phyloP scores from a whole-genome alignment of 2,329 filamentous ascomycete genomes.

The Aspergillus brasiliensis region DNA sequence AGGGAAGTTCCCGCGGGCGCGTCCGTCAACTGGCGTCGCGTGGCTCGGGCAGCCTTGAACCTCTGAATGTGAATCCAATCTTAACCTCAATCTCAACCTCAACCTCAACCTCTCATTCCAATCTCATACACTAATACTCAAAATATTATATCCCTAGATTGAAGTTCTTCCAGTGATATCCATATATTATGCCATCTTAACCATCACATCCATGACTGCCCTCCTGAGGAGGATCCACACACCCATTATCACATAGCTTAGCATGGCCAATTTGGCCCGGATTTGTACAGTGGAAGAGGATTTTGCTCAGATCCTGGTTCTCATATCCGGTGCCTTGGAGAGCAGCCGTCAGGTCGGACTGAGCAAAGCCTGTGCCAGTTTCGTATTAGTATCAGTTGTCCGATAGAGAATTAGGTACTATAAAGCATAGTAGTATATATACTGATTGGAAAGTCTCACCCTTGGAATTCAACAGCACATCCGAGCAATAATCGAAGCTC shows the following conservation, averaged over 20 bases:
- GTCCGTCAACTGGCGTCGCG: not conserved
- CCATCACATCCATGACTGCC: constrained; percentile 30
- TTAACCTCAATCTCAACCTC: too few species aligned
- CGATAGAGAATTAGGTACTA: not conserved
- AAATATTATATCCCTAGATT: too few species aligned
- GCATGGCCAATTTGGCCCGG: constrained; percentile 36
- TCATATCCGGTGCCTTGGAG: constrained; percentile 32
- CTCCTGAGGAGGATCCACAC: constrained; percentile 27
- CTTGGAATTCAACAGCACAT: constrained; percentile 30
- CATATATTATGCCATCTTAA: constrained; percentile 1
- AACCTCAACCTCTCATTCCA: too few species aligned
- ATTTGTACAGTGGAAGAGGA: constrained; percentile 40
- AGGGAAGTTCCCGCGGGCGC: not conserved
- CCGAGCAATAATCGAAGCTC: constrained; percentile 40
- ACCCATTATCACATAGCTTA: constrained; percentile 34
- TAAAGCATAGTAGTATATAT: not conserved
- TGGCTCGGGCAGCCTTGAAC: not conserved
- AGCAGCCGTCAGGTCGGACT: constrained; percentile 29
- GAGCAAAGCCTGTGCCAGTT: constrained; percentile 28
- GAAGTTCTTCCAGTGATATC: too few species aligned
- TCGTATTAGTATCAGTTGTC: not conserved
- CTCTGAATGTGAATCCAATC: too few species aligned
- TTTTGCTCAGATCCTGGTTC: constrained; percentile 28
- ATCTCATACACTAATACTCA: not conserved
- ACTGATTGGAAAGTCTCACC: constrained; percentile 23